Base-by-base conservation (phyloP, 75 land plant species). In the Sequoiadendron giganteum region DNA sequence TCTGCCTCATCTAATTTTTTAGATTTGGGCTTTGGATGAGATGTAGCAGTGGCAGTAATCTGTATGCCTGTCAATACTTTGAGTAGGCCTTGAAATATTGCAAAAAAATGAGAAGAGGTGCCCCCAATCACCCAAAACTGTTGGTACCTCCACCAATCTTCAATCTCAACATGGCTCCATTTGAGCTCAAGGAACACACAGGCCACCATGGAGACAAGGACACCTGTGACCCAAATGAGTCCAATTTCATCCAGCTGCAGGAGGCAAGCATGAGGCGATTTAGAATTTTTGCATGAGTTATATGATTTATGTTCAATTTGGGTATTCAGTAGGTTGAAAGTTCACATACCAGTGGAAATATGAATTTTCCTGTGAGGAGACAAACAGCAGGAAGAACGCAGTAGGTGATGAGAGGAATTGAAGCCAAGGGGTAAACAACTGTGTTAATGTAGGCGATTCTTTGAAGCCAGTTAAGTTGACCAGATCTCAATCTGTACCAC, bases 71-170 rank as follows among this genome's bases (percentile, higher is more conserved):
- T 90, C 16, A 88, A 80, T 3, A 92, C 93, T 88, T 93, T 93
- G 32, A 93, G 65, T 34, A 93, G 86, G 38, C 94, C 94, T 75
- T 92, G 93, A 75, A 93, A 92, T 70, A 93, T 87, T 3, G 94
- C 93, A 84, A 92, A 93, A 19, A 93, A 85, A 86, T 93, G 94
- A 30, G 94, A 86, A 28, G 93, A 92, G 19, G 87, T 86, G 36
- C 93, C 92, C 48, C 93, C 93, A 81, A 90, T 90, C 48, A 92
- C 93, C 94, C 93, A 93, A 86, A 91, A 93, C 92, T 91, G 93
- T 85, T 92, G 90, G 56, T 92, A 90, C 13, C 91, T 88, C 94
- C 94, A 93, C 94, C 94, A 93, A 39, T 93, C 94, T 38, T 92
- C 92, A 32, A 93, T 87, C 28, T 93, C 92, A 4, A 93, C 90